Conservation (phyloP, 2,329 filamentous ascomycete genomes). For the Paraphaeosphaeria minitans region DNA sequence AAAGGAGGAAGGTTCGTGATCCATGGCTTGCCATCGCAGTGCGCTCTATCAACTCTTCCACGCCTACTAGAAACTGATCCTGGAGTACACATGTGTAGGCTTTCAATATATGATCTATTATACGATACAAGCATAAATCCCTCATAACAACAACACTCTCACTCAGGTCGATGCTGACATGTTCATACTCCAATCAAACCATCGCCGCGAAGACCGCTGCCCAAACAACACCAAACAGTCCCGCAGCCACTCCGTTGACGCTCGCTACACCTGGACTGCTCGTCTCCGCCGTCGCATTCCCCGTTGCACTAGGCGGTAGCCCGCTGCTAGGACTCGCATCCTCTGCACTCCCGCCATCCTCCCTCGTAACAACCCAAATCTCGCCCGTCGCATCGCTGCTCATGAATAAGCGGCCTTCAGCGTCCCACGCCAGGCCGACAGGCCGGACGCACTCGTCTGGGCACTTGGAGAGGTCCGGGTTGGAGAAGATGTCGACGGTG, state of each 20-base stretch:
- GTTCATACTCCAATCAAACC: neutral
- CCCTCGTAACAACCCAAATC: slow-evolving; percentile 59
- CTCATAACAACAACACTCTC: neutral
- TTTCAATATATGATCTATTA: no score
- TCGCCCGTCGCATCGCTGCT: slow-evolving; percentile 68
- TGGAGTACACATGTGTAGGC: no score
- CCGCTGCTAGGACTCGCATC: slow-evolving; percentile 27
- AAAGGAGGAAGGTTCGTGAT: neutral
- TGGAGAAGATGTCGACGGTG: slow-evolving; percentile 60
- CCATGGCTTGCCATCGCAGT: no score
- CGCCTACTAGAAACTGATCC: no score
- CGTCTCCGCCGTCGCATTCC: neutral
- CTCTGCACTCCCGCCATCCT: slow-evolving; percentile 38
- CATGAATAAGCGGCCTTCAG: slow-evolving; percentile 63
- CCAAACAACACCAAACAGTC: slow-evolving; percentile 13
- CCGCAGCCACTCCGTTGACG: neutral
- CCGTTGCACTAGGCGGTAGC: slow-evolving; percentile 15
- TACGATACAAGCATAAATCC: no score
- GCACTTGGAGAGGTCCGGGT: slow-evolving; percentile 59
- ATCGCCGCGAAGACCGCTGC: slow-evolving; percentile 21
- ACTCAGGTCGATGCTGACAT: neutral
- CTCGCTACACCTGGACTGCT: neutral
- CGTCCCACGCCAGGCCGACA: slow-evolving; percentile 61
- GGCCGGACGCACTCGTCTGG: slow-evolving; percentile 66
- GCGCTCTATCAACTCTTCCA: no score